These are phyloP conservation scores for Colletotrichum nymphaeae DNA, from an alignment of 2,329 filamentous ascomycete genomes.

Conservation along the genomic window DNA sequence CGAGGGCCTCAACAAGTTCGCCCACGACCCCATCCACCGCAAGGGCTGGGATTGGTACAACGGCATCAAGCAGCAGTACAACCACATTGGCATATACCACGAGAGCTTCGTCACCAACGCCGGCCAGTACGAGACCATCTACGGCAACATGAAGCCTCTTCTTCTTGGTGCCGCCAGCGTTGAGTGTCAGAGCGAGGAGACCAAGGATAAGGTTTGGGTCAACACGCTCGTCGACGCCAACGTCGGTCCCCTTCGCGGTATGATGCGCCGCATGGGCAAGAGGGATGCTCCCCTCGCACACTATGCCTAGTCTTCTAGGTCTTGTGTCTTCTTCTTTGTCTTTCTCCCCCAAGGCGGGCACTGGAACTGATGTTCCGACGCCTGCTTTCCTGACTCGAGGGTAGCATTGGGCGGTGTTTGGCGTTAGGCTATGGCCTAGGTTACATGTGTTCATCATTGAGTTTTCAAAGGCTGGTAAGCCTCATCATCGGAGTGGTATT, in stretches of 20 bases:
- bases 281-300: constrained; percentile 25
- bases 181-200: constrained; percentile 35
- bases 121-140: constrained; percentile 62
- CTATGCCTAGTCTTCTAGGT: constrained; percentile 29
- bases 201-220: constrained; percentile 44
- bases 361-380: background rate
- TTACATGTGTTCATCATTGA: background rate
- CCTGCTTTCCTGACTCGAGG: background rate
- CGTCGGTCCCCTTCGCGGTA: constrained; percentile 45
- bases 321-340: background rate
- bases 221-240: constrained; percentile 49
- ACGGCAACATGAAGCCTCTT: constrained; percentile 55
- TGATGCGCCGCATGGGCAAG: constrained; percentile 46
- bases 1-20: constrained; percentile 62
- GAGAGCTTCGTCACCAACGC: constrained; percentile 61
- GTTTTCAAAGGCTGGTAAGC: background rate
- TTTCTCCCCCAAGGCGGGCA: background rate
- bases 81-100: constrained; percentile 63
- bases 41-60: constrained; percentile 61
- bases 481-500: background rate
- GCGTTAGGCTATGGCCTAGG: background rate
- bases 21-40: constrained; percentile 60
- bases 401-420: background rate
- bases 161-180: constrained; percentile 48
- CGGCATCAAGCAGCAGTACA: constrained; percentile 45